Base-by-base conservation (phyloP, 1,284 basidiomycete genomes). In the Xerocomus minutiporus region DNA sequence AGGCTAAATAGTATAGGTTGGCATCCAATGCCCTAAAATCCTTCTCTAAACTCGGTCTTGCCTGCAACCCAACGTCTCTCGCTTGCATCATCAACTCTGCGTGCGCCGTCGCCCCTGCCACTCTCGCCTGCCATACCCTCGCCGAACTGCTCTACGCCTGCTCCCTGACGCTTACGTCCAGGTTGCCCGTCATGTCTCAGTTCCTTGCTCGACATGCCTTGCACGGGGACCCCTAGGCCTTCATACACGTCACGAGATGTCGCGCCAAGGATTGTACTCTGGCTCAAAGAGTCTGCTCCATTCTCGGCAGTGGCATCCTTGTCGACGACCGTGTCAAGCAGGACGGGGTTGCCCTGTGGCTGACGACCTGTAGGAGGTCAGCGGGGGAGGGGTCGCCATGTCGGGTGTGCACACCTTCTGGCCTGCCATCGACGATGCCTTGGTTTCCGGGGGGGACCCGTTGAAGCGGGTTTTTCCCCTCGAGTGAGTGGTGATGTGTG, bases 131-230 rank as follows among this genome's bases (percentile, higher is more conserved):
- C 43, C 8, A 1, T 2, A 5, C 50, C 47, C 25, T 56, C 40
- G 23, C 56, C 54, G 4, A 57, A 66, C n/a, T 57, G 64, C 6
- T 53, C 57, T 4, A 45, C 43, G 2, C 64, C 62, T 26, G 56
- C 48, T 12, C 51, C 57, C 17, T 61, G 60, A 9, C 43, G 56
- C 41, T 65, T 70, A 50, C 62, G 55, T 13, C 61, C 57, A 13
- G 54, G 50, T 36, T 58, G 60, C 25, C 68, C 65, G 12, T 63
- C 52, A 26, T 66, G 69, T 20, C 57, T 57, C 20, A 57, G 7
- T 49, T 71, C 69, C 32, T 56, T 59, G 43, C 63, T 67, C 9
- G 63, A 60, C 67, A 66, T 63, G 5, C 65, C 70, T 23, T 60
- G 59, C 1, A 52, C 44, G 1, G 65, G 64, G 9, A 61, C 50